A percentile compares a stretch with the other conserved stretches of the same genome.
These are phyloP conservation scores for Candida ipomoeae DNA, from an alignment of 805 yeast species.

Conservation along the genomic window DNA sequence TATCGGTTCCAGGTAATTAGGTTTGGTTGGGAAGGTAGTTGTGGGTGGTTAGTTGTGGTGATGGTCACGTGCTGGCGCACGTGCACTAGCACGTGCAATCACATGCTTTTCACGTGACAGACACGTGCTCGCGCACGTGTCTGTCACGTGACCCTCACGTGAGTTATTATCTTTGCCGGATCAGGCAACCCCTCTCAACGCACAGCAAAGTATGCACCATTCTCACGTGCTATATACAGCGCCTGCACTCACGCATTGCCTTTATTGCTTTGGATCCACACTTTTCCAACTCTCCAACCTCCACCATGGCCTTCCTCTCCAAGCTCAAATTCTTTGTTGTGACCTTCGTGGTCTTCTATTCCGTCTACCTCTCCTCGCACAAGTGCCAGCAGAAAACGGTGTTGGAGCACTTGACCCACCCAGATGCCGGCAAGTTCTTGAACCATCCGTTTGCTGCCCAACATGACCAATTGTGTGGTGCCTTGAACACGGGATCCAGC, in stretches of 20 bases:
- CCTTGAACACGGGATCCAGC: conserved; percentile 26
- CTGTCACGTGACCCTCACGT: background rate
- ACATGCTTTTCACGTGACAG: too few relatives aligned
- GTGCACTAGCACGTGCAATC: background rate
- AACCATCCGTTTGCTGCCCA: conserved; percentile 37
- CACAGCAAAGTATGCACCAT: conserved; percentile 4
- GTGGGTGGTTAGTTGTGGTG: too few relatives aligned
- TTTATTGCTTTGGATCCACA: conserved; percentile 1
- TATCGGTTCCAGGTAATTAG: too few relatives aligned
- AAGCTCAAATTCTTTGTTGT: conserved; percentile 21
- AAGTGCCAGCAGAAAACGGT: conserved; percentile 34
- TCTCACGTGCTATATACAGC: conserved; percentile 4
- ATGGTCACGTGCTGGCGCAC: background rate
- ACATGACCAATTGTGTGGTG: conserved; percentile 35
- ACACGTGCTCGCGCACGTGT: background rate
- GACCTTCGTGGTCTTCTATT: conserved; percentile 28
- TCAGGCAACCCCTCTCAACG: conserved; percentile 3
- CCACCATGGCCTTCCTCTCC: conserved; percentile 14
- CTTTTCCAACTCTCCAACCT: background rate
- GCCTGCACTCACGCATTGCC: conserved; percentile 2
- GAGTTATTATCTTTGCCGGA: conserved; percentile 1
- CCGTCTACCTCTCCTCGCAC: conserved; percentile 35
- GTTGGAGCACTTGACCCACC: conserved; percentile 22
- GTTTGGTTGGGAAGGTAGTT: too few relatives aligned
- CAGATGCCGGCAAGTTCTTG: conserved; percentile 23